Evolutionary conservation across 306 rosid genomes (phyloP), one percentile per base, ranked within the genome.

Genomic region (Hippophae gyantsensis): DNA sequence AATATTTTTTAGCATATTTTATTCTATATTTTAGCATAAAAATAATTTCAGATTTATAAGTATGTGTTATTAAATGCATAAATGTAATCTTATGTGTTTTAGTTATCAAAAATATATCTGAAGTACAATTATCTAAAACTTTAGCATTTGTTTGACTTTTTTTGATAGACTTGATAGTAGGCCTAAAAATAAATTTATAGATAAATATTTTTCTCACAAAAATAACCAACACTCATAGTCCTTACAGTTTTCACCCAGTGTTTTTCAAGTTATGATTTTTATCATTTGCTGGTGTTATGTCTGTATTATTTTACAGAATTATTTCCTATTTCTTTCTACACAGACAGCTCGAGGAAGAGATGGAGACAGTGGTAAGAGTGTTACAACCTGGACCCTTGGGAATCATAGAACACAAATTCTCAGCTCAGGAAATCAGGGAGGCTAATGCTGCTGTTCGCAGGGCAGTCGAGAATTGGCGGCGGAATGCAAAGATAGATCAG

Each of bases 381-480:
- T 52, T 92, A 82, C 95, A 92, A 76, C 99, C 95, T 53, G 95
- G 99, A 73, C 95, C 97, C 13, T 60, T 93, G 66, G 99, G 99
- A 64, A 82, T 88, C 69, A 58, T 74, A 48, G 94, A 89, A 55
- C 97, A 93, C 75, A 86, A 86, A 68, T 89, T 86, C 73, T 86
- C 97, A 56, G 82, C 80, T 25, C 84, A 79, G 4, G 97, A 86
- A 76, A 84, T 86, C 51, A 56, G 47, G 25, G 68, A 63, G 77
- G 95, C 95, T 45, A 76, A 81, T 64, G 71, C 69, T 48, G 76
- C 84, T 0, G 90, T 93, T 67, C 57, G 63, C 13, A 74, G 66
- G 67, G 95, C 97, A 13, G 87, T 93, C 3, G 74, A 71, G 66
- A 86, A 77, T 66, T 93, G 99, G 97, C 77, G 60, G 65, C 67